Evolutionary conservation across 2,329 filamentous ascomycete species (phyloP), one percentile per base, ranked within the genome.

Genomic region (Rosellinia necatrix): DNA sequence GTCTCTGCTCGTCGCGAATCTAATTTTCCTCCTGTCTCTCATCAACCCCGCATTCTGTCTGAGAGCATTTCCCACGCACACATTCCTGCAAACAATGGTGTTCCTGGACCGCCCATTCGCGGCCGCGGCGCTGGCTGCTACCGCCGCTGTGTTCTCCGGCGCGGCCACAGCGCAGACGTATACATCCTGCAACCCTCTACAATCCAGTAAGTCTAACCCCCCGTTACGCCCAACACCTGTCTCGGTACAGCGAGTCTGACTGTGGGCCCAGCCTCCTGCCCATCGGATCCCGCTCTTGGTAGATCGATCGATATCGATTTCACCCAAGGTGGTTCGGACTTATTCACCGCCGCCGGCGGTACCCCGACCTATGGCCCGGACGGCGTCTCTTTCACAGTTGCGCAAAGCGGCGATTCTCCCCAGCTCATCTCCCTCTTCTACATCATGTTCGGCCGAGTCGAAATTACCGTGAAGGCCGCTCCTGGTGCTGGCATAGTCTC

Each of bases 381-480:
- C 70, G 94, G 94, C 56, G 92, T 83, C 22, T 84, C 83, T 13
- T 96, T 99, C 72, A 92, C 90, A 22, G 87, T 99, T 49, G 75
- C 84, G 49, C 78, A 86, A 68, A 81, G 86, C 47, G 92, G 93
- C 54, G 91, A 99, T 70, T 84, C 91, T 3, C 94, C 94, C 0
- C 89, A 93, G 72, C 84, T 99, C 59, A 82, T 83, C 62, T 96
- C 92, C 59, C 85, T 94, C 68, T 97, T 96, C 84, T 97, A 97
- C 80, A 96, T 99, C 77, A 97, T 99, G 94, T 99, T 97, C 72
- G 94, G 94, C 64, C 89, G 88, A 61, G 90, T 97, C 69, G 89
- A 96, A 63, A 84, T 92, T 64, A 87, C 85, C 27, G 82, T 97
- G 78, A 92, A 93, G 75, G 86, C 91, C 22, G 92, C 94, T 8